Conservation (phyloP, 805 yeast genomes). For the Vanderwaltozyma verrucispora region DNA sequence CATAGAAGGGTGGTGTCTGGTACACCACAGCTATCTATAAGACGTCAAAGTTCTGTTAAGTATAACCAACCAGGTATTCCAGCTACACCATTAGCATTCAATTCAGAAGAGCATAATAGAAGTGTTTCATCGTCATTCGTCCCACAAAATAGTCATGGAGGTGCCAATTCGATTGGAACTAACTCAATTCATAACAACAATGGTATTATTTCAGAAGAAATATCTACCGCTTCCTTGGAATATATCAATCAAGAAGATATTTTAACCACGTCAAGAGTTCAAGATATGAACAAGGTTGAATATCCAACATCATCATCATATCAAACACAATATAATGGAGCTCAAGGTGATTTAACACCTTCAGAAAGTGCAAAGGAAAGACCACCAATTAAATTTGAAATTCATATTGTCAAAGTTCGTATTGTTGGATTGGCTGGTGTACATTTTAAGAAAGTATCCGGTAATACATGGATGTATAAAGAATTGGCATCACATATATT, state of each 20-base stretch:
- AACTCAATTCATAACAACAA: conserved; percentile 7
- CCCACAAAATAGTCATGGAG: conserved; percentile 6
- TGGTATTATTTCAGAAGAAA: conserved; percentile 14
- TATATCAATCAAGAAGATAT: conserved; percentile 27
- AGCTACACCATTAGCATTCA: conserved; percentile 34
- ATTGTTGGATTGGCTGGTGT: conserved; percentile 85
- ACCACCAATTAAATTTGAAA: conserved; percentile 77
- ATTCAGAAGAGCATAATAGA: conserved; percentile 3
- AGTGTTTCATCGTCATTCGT: conserved; percentile 1
- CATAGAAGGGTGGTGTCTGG: conserved; percentile 17
- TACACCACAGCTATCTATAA: conserved; percentile 26
- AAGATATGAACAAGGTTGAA: conserved; percentile 45
- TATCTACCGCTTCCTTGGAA: conserved; percentile 28
- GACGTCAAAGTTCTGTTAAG: conserved; percentile 25
- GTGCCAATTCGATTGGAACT: conserved; percentile 5
- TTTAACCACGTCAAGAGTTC: conserved; percentile 45
- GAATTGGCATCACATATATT: conserved; percentile 79
- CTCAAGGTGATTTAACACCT: background rate
- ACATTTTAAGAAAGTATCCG: conserved; percentile 85
- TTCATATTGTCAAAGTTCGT: conserved; percentile 86
- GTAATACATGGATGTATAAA: conserved; percentile 93
- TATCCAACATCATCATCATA: conserved; percentile 8
- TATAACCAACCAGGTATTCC: conserved; percentile 35
- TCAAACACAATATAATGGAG: background rate
- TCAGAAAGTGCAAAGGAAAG: conserved; percentile 20